Evolutionary conservation across 2,329 filamentous ascomycete genomes (phyloP).

Genomic region (Plectosphaerella plurivora): DNA sequence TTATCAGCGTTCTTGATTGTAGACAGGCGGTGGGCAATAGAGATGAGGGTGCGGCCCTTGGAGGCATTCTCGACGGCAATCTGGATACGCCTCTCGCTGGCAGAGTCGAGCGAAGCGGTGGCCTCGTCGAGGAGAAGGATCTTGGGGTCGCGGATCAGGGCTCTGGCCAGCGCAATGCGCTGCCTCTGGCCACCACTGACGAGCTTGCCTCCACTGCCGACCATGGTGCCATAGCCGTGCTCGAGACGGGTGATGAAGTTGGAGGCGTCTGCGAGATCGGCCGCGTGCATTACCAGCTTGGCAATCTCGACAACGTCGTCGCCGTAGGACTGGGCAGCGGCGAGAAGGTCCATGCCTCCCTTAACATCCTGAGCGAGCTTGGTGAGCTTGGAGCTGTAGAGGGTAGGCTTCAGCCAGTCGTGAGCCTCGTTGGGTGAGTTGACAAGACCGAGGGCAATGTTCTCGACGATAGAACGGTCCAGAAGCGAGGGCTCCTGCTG

Average conservation of each 20-base stretch:
- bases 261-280: conserved; percentile 49
- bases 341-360: conserved; percentile 15
- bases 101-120: conserved; percentile 45
- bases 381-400: conserved; percentile 38
- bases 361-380: conserved; percentile 30
- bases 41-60: conserved; percentile 57
- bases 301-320: conserved; percentile 35
- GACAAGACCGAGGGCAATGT: conserved; percentile 36
- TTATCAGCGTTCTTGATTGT: conserved; percentile 61
- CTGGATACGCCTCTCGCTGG: conserved; percentile 43
- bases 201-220: conserved; percentile 40
- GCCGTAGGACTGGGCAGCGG: conserved; percentile 13
- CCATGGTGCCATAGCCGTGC: conserved; percentile 39
- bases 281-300: conserved; percentile 37
- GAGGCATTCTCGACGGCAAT: conserved; percentile 28
- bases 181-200: conserved; percentile 50
- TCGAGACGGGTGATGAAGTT: conserved; percentile 44
- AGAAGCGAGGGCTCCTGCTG: conserved; percentile 27
- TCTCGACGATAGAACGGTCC: conserved; percentile 32
- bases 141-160: conserved; percentile 42
- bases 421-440: conserved; percentile 26
- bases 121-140: conserved; percentile 50
- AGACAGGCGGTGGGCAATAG: conserved; percentile 59
- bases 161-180: conserved; percentile 44
- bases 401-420: conserved; percentile 25